Percentiles rank a stretch among this genome's conserved stretches.
These are phyloP conservation scores for Aspergillus japonicus DNA, from an alignment of 2,329 filamentous ascomycete species.

Conservation along the genomic window DNA sequence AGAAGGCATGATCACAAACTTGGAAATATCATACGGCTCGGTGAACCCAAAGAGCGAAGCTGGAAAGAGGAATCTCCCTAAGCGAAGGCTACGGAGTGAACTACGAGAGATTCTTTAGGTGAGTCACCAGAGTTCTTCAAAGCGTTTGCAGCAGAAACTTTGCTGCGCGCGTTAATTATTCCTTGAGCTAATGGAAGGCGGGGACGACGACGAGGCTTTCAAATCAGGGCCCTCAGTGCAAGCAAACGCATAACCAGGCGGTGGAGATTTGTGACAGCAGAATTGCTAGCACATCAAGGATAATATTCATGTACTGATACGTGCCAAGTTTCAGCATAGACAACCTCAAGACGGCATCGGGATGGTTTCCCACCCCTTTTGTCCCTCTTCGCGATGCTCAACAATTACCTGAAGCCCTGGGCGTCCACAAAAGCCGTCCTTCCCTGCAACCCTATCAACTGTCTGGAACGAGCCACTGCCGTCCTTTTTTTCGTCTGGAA, in stretches of 20 bases:
- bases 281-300: neutral
- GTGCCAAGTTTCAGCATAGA: too few relatives aligned
- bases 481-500: constrained; percentile 28
- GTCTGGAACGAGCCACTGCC: constrained; percentile 41
- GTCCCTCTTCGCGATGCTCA: constrained; percentile 41
- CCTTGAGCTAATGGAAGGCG: neutral
- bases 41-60: neutral
- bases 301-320: too few relatives aligned
- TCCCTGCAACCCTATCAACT: constrained; percentile 40
- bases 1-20: neutral
- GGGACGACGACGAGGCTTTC: neutral
- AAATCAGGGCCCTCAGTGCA: neutral
- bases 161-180: neutral
- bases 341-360: constrained; percentile 33
- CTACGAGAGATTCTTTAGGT: neutral
- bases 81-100: neutral
- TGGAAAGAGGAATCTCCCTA: neutral
- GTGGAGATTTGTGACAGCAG: neutral
- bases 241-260: neutral
- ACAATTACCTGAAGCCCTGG: constrained; percentile 46
- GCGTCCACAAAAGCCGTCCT: constrained; percentile 48
- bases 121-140: neutral
- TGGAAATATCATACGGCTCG: neutral
- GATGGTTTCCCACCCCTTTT: constrained; percentile 48
- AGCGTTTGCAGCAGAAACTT: neutral